Evolutionary conservation across 1,284 basidiomycete genomes (phyloP), one percentile per base, ranked within the genome.

Genomic region (Somion occarium): DNA sequence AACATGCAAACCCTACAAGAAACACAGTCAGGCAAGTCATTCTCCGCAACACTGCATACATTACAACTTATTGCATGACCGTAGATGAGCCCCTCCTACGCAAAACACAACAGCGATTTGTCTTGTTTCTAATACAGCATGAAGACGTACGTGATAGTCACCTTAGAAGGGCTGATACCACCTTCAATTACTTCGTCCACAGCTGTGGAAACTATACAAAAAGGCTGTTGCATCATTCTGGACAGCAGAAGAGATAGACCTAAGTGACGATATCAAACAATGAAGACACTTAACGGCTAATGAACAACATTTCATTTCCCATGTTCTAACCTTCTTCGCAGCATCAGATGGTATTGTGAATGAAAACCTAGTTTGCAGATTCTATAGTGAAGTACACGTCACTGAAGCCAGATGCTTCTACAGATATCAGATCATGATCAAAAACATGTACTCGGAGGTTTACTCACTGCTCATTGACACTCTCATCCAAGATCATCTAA

Each of bases 371-470:
- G 79, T 98, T 52, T 93, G 98, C 72, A 86, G 94, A 37, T 98
- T 97, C 74, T 94, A 91, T 25, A 85, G 86, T 53, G 95, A 98
- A 69, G 94, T 98, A 0, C 94, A 98, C 68, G 85, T 78, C 7
- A 91, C 95, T 24, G 95, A 98, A 72, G 96, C 95, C 11, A 91
- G 95, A 37, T 97, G 91, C 69, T 99, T 99, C 76, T 98, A 98
- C 67, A 95, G 95, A n/a, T 98, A 98, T 79, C 95, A 98, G 67
- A 96, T 98, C 68, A 98, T 98, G 95, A 98, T 98, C 91, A 95
- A 98, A 70, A 94, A 94, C 69, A 88, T 95, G 46, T 92, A 95
- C 70, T 96, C 94, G 2, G 96, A 98, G 71, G 96, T 95, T 1
- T 98, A 98, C 72, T 98, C 96, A 3, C 87, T 99, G 38, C 86